Conservation (phyloP, 2,329 filamentous ascomycete species). For the Niveomyces coronatus region DNA sequence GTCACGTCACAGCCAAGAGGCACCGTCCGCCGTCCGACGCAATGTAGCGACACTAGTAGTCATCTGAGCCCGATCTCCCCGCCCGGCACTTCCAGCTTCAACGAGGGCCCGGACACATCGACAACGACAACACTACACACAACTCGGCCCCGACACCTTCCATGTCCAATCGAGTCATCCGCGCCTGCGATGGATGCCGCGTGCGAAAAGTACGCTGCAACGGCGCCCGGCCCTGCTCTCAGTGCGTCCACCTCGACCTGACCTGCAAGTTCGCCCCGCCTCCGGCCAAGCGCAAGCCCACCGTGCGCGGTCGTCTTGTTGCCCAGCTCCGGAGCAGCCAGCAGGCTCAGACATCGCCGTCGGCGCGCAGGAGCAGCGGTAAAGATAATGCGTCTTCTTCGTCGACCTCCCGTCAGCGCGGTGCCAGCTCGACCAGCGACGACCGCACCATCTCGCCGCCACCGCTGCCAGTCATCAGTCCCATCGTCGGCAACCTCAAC, state of each 20-base stretch:
- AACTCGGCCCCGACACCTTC: neutral
- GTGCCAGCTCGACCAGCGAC: constrained; percentile 3
- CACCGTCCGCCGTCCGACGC: neutral
- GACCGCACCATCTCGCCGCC: constrained; percentile 10
- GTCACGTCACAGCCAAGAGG: neutral
- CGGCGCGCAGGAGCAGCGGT: neutral
- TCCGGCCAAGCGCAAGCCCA: constrained; percentile 24
- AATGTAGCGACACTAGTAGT: constrained; percentile 1
- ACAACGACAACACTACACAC: neutral
- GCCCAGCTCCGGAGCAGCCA: constrained; percentile 23
- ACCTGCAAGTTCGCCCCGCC: constrained; percentile 24
- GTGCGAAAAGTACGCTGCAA: constrained; percentile 29
- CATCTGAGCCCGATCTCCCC: neutral
- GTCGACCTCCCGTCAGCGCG: too few relatives aligned
- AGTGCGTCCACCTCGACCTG: constrained; percentile 26
- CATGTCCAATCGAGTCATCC: constrained; percentile 10
- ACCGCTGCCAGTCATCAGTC: constrained; percentile 14
- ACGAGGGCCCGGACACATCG: too few relatives aligned
- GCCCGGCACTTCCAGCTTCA: neutral
- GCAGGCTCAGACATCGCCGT: neutral
- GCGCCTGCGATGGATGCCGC: constrained; percentile 28
- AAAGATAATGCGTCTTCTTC: constrained; percentile 5
- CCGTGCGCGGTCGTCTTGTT: constrained; percentile 24
- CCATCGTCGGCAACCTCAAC: constrained; percentile 18
- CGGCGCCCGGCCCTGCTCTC: constrained; percentile 23